phyloP scores from a whole-genome alignment of 305 asterid species.

The Rubia tinctorum region DNA sequence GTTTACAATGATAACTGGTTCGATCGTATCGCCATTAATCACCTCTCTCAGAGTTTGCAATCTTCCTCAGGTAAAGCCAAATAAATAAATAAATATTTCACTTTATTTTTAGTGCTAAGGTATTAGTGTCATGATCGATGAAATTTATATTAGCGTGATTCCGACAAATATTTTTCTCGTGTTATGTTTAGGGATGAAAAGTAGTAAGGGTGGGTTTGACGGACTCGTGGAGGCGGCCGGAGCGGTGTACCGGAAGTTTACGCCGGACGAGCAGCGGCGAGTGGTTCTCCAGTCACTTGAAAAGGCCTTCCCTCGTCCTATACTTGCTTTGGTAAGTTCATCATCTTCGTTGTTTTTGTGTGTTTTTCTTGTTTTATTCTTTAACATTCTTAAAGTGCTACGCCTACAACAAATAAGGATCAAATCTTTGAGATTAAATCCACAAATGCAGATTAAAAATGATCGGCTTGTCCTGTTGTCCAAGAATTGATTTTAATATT shows the following conservation, averaged over 20 bases:
- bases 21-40: conserved; percentile 69
- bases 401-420: not conserved
- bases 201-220: conserved; percentile 57
- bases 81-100: not conserved
- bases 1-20: conserved; percentile 65
- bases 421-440: not conserved
- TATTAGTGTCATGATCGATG: too few species aligned
- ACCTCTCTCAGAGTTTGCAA: conserved; percentile 66
- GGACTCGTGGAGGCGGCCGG: conserved; percentile 70
- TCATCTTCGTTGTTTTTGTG: not conserved
- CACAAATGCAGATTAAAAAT: not conserved
- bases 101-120: not conserved
- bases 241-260: conserved; percentile 43
- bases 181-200: conserved; percentile 40
- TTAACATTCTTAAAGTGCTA: not conserved
- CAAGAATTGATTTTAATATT: not conserved
- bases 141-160: too few species aligned
- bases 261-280: conserved; percentile 40
- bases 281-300: conserved; percentile 50
- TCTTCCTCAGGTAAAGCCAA: conserved; percentile 52
- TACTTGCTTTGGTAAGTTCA: conserved; percentile 61
- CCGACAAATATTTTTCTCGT: not conserved
- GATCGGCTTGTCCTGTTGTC: not conserved
- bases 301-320: conserved; percentile 59
- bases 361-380: too few species aligned